phyloP scores from a whole-genome alignment of 2,329 filamentous ascomycete genomes.

The Monosporascus sp. region DNA sequence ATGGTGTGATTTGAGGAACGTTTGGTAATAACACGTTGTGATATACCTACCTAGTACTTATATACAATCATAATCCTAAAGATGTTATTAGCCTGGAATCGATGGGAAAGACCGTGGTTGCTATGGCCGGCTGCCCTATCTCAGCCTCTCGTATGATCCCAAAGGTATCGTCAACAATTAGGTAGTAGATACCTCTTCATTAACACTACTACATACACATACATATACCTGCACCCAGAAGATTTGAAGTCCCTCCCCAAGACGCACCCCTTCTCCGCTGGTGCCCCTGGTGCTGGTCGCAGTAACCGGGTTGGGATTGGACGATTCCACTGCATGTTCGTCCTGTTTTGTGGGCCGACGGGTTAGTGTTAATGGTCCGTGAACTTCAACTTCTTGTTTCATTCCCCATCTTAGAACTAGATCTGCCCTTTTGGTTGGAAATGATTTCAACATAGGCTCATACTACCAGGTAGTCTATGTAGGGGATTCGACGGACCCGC shows the following conservation, averaged over 20 bases:
- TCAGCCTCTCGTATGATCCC: too few species aligned
- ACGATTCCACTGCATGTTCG: background rate
- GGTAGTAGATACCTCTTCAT: background rate
- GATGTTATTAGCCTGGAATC: too few species aligned
- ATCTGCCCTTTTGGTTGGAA: background rate
- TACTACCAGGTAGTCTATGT: too few species aligned
- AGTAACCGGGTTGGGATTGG: background rate
- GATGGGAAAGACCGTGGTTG: too few species aligned
- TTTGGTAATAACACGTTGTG: too few species aligned
- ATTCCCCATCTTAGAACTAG: background rate
- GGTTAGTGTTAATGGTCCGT: background rate
- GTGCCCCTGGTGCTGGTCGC: background rate
- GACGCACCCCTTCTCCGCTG: background rate
- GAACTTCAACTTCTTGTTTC: background rate
- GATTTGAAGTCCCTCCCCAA: background rate
- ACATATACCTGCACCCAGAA: background rate
- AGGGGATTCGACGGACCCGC: too few species aligned
- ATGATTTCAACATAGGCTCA: too few species aligned
- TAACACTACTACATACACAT: background rate
- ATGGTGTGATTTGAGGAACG: too few species aligned
- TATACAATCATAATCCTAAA: too few species aligned
- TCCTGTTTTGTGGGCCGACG: background rate
- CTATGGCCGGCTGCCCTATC: too few species aligned
- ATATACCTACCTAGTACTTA: too few species aligned
- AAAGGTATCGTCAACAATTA: too few species aligned